Percentiles rank a stretch among this genome's conserved stretches.
phyloP scores from a whole-genome alignment of 371 early-diverging fungal genomes.

The Mucor velutinosus region DNA sequence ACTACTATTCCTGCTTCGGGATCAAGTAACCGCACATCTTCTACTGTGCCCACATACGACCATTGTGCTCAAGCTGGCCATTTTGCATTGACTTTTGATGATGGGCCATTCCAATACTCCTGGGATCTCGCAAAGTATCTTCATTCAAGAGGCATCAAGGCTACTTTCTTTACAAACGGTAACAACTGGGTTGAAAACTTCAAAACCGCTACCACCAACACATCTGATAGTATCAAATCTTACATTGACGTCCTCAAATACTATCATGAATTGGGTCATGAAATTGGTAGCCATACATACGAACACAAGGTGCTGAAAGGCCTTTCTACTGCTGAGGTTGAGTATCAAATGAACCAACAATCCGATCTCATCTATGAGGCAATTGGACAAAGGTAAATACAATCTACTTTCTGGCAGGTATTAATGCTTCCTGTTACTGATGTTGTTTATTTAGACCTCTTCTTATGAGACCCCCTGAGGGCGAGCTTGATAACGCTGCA shows the following conservation, averaged over 20 bases:
- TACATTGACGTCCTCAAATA: constrained; percentile 22
- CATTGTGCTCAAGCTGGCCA: constrained; percentile 22
- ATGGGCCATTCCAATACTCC: constrained; percentile 29
- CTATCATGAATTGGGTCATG: constrained; percentile 21
- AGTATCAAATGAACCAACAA: constrained; percentile 20
- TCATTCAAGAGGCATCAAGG: constrained; percentile 22
- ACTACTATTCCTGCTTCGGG: not conserved
- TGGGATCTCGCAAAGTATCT: constrained; percentile 22
- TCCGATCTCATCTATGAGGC: constrained; percentile 23
- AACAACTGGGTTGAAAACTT: constrained; percentile 20
- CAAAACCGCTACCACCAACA: not conserved
- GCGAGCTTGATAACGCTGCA: constrained; percentile 34
- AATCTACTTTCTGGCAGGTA: not conserved
- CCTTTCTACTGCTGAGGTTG: constrained; percentile 7
- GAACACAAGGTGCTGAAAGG: constrained; percentile 11
- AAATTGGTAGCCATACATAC: constrained; percentile 34
- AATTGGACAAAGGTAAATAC: constrained; percentile 12
- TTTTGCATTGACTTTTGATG: constrained; percentile 37
- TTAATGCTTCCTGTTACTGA: not conserved
- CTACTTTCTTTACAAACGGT: constrained; percentile 72
- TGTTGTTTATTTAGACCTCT: constrained; percentile 6
- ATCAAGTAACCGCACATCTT: not conserved
- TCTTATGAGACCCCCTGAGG: constrained; percentile 55
- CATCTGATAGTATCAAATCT: constrained; percentile 17
- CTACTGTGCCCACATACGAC: not conserved